Conservation (phyloP, 169 alveolate genomes). For the Eimeria praecox region DNA sequence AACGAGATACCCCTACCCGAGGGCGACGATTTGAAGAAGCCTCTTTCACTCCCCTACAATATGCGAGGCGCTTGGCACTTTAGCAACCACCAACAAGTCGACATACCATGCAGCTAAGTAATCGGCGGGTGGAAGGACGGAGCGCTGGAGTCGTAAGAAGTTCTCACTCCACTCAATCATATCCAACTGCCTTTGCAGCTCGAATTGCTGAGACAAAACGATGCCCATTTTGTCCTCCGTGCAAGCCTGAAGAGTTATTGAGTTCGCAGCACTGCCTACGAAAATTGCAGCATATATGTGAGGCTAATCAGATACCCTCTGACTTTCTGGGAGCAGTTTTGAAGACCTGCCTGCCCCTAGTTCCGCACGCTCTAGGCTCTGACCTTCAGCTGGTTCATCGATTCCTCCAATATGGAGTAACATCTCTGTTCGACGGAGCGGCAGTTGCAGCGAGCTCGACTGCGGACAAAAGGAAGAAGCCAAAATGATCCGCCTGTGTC, state of each 20-base stretch:
- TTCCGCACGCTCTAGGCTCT: neutral
- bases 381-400: slow-evolving; percentile 87
- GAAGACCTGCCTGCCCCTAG: neutral
- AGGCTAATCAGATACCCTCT: neutral
- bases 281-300: neutral
- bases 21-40: neutral
- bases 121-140: slow-evolving; percentile 91
- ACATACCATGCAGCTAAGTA: slow-evolving; percentile 89
- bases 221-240: slow-evolving; percentile 89
- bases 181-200: slow-evolving; percentile 87
- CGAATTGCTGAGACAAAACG: slow-evolving; percentile 87
- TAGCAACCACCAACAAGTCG: neutral
- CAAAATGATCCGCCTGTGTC: neutral
- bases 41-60: neutral
- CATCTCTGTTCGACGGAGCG: slow-evolving; percentile 88
- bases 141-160: slow-evolving; percentile 86
- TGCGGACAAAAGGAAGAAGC: neutral
- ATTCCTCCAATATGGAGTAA: slow-evolving; percentile 88
- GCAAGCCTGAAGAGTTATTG: slow-evolving; percentile 30
- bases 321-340: neutral
- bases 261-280: neutral
- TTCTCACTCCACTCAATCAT: slow-evolving; percentile 89
- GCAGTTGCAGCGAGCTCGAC: slow-evolving; percentile 86
- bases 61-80: neutral
- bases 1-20: neutral